Base-by-base conservation (phyloP, 805 yeast species). In the Starmerella vaccinii region DNA sequence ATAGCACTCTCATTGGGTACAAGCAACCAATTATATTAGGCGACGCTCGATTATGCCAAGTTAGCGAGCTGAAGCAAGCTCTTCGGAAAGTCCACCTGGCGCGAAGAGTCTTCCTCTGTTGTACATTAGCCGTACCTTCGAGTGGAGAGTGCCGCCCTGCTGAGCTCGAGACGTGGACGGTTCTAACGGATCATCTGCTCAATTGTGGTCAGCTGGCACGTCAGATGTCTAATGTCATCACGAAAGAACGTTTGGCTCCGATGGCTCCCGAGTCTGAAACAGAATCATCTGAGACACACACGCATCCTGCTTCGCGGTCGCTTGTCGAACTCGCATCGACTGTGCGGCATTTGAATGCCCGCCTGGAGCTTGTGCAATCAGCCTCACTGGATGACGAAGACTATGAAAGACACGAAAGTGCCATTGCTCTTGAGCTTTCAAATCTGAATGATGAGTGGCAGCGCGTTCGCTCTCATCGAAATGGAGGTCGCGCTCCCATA, bases 21-120 rank as follows among this genome's bases (percentile, higher is more conserved):
- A n/a, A 7, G 2, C 47, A 39, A 6, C 45, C 45, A 3, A 2
- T 16, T 8, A 15, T 10, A 16, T 10, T 10, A 9, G 24, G 23
- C 19, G 24, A 41, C 23, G 5, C 16, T 9, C 23, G 34, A n/a
- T 15, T 41, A 33, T n/a, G 24, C 8, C 45, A 15, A 8, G 45
- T 41, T 15, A 27, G 34, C 33, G 45, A 41, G 7, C 56, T 73
- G n/a, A 63, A 61, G 33, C 55, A 49, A 4, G 70, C 65, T 38
- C 56, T 70, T 24, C 58, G 63, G 41, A 65, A 68, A 49, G 61
- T 70, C 12, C 72, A 71, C 30, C 55, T 64, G 27, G 49, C 74
- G 39, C 64, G 75, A 49, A 66, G 75, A n/a, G 68, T 72, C 41
- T 59, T 70, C 46, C 60, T 76, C 2, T 73, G 77, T 59, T 63